Base-by-base conservation (phyloP, 371 early-diverging fungal species). In the Choanephora cucurbitarum region DNA sequence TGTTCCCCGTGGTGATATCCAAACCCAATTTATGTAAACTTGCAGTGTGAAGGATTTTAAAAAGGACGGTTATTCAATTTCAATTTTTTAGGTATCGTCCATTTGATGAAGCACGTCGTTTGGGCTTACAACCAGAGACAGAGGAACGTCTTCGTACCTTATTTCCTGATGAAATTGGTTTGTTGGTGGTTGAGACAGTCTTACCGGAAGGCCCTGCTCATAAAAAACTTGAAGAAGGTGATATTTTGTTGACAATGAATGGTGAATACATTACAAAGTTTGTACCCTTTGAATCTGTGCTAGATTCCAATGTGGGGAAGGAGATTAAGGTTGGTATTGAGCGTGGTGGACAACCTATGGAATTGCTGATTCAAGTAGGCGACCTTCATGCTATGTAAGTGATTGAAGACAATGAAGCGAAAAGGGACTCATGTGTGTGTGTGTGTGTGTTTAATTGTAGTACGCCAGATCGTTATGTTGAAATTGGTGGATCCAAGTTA, bases 1-100 rank as follows among this genome's bases (percentile, higher is more conserved):
- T 15, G 95, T 97, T 8, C 84, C 93, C 0, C 80, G 98, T 41
- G 98, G 98, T 6, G 94, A 94, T 15, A 86, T 97, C 37, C 95
- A 95, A 72, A 81, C 87, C 0, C 90, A 91, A 67, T 92, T 89
- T 55, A 66, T 82, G 82, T 84, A 79, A 63, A 17, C 41, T 9
- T 41, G 41, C n/a, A 41, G 5, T 14, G 41, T n/a, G 14, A 41
- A n/a, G n/a, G n/a, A n/a, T n/a, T n/a, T n/a, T n/a, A n/a, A n/a
- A n/a, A n/a, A n/a, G n/a, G n/a, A n/a, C n/a, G n/a, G n/a, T n/a
- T n/a, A n/a, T n/a, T n/a, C n/a, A n/a, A n/a, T n/a, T n/a, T n/a
- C 14, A 18, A 7, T 14, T n/a, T 14, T 5, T 10, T 43, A 77
- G 78, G 14, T 77, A 87, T 51, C 78, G 85, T 39, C 84, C 87